These are phyloP conservation scores for Graphilbum fragrans DNA, from an alignment of 2,329 filamentous ascomycete genomes.

Conservation along the genomic window DNA sequence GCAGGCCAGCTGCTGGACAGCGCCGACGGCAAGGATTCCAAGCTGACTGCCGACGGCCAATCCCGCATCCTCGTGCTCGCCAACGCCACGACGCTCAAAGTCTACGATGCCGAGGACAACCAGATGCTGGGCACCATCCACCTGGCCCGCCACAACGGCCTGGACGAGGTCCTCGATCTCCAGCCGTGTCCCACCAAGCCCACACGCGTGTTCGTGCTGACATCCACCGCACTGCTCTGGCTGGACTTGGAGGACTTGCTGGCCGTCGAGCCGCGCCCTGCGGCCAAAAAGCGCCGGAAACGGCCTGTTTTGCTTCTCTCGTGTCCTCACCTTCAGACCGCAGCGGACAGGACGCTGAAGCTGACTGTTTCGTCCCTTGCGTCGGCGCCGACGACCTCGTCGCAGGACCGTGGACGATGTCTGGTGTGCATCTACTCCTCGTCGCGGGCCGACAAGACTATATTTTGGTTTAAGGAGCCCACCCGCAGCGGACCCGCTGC, in stretches of 20 bases:
- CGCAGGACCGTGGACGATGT: conserved; percentile 2
- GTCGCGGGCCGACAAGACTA: conserved; percentile 9
- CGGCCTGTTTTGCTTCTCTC: conserved; percentile 24
- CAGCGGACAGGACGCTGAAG: conserved; percentile 24
- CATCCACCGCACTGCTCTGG: conserved; percentile 36
- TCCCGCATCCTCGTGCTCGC: conserved; percentile 15
- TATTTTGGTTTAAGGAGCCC: conserved; percentile 15
- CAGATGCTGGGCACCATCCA: conserved; percentile 7
- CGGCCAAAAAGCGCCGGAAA: neutral
- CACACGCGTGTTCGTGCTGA: conserved; percentile 46
- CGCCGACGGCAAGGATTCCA: too few species aligned
- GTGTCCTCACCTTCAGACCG: conserved; percentile 29
- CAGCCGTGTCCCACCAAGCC: conserved; percentile 31
- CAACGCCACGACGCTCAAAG: conserved; percentile 15
- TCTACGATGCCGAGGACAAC: conserved; percentile 10
- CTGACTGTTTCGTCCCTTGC: conserved; percentile 17
- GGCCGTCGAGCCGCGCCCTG: too few species aligned
- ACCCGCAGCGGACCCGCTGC: conserved; percentile 4
- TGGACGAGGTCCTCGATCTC: conserved; percentile 42
- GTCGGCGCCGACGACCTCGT: conserved; percentile 13
- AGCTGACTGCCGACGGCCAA: neutral
- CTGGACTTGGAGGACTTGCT: conserved; percentile 24
- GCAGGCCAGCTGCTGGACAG: too few species aligned
- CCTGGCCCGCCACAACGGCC: conserved; percentile 14
- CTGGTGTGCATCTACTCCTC: conserved; percentile 15